These are phyloP conservation scores for Penicillium polonicum DNA, from an alignment of 2,329 filamentous ascomycete species.

Conservation along the genomic window DNA sequence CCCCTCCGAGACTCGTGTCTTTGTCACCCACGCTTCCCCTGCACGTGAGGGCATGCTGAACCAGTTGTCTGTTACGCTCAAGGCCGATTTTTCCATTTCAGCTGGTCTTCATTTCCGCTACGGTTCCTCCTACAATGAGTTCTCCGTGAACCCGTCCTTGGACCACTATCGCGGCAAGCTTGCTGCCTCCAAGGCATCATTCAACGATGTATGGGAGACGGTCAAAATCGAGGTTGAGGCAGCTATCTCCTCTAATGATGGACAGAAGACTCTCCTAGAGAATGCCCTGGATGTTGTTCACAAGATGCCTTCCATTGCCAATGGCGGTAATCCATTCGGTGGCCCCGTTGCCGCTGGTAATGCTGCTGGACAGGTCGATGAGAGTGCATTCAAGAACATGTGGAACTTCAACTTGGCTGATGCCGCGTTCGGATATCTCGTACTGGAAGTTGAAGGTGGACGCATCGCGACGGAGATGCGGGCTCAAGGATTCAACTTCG, in stretches of 20 bases:
- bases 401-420: conserved; percentile 99
- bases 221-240: conserved; percentile 95
- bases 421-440: conserved; percentile 93
- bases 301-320: conserved; percentile 95
- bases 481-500: conserved; percentile 98
- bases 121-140: conserved; percentile 99
- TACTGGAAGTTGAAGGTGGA: conserved; percentile 91
- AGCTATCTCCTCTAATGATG: conserved; percentile 88
- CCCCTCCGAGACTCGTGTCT: conserved; percentile 92
- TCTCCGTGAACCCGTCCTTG: conserved; percentile 95
- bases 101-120: conserved; percentile 98
- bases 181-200: conserved; percentile 94
- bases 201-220: conserved; percentile 99
- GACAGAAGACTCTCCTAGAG: conserved; percentile 86
- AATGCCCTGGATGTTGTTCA: conserved; percentile 92
- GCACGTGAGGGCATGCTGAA: conserved; percentile 95
- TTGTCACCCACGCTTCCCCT: conserved; percentile 94
- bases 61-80: conserved; percentile 93
- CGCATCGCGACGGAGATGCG: conserved; percentile 98
- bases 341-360: conserved; percentile 71
- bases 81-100: conserved; percentile 97
- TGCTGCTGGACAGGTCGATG: conserved; percentile 84
- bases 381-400: conserved; percentile 99
- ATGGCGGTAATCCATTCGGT: conserved; percentile 94
- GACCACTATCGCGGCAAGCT: conserved; percentile 99